Evolutionary conservation across 2,329 filamentous ascomycete species (phyloP).

Genomic region (Cercospora nicotianae): DNA sequence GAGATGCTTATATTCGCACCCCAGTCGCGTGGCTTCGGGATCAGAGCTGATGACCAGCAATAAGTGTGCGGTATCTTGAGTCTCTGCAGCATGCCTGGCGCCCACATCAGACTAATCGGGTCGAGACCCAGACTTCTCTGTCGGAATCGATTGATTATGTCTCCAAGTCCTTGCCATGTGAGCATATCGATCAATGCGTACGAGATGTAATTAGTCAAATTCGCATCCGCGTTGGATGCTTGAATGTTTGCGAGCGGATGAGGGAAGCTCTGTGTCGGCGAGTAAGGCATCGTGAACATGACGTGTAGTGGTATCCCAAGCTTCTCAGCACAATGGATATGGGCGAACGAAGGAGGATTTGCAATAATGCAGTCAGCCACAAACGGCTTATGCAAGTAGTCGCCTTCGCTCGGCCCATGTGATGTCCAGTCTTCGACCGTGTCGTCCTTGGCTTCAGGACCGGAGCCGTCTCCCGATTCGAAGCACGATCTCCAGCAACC

Average conservation of each 20-base stretch:
- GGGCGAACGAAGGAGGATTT: conserved; percentile 75
- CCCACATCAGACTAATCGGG: conserved; percentile 76
- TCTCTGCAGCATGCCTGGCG: conserved; percentile 73
- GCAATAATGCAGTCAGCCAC: conserved; percentile 81
- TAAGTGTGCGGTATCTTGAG: conserved; percentile 84
- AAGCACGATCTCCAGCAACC: conserved; percentile 87
- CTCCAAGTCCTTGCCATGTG: conserved; percentile 89
- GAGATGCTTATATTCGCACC: conserved; percentile 67
- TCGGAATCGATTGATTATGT: conserved; percentile 86
- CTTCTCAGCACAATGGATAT: conserved; percentile 73
- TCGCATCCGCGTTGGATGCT: conserved; percentile 70
- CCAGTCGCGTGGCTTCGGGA: conserved; percentile 80
- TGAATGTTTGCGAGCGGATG: conserved; percentile 84
- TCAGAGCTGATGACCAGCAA: conserved; percentile 81
- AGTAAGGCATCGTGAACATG: conserved; percentile 97
- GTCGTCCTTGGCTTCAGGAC: conserved; percentile 37
- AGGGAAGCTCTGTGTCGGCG: conserved; percentile 78
- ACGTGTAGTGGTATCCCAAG: conserved; percentile 73
- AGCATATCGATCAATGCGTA: conserved; percentile 87
- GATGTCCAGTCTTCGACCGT: conserved; percentile 53
- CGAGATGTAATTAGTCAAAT: conserved; percentile 78
- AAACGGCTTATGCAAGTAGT: conserved; percentile 60
- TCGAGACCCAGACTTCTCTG: conserved; percentile 73
- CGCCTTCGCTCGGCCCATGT: conserved; percentile 40
- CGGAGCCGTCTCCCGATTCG: conserved; percentile 69